These are phyloP conservation scores for Candida tropicalis DNA, from an alignment of 1,139 yeast species.

Conservation along the genomic window DNA sequence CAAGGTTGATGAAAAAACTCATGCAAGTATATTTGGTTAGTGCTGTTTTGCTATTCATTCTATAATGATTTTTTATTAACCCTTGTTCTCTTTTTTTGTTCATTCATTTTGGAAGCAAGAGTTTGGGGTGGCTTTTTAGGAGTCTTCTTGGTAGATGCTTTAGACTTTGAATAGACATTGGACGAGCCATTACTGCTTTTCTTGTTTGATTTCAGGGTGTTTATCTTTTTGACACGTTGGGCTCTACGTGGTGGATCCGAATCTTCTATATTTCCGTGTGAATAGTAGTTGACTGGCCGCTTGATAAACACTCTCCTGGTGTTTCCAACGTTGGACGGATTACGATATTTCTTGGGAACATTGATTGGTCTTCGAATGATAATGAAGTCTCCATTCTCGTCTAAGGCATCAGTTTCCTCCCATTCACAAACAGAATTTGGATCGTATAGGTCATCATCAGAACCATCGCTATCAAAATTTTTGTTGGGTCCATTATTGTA, in stretches of 20 bases:
- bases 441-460: conserved; percentile 18
- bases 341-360: conserved; percentile 21
- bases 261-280: neutral
- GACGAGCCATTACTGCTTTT: neutral
- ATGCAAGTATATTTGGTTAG: conserved; percentile 16
- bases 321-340: conserved; percentile 17
- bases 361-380: conserved; percentile 26
- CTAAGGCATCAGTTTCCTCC: conserved; percentile 28
- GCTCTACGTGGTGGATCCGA: conserved; percentile 1
- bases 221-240: conserved; percentile 6
- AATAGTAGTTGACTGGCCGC: conserved; percentile 13
- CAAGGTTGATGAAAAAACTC: conserved; percentile 26
- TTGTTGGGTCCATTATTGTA: neutral
- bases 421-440: conserved; percentile 21
- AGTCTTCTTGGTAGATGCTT: neutral
- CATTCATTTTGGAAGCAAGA: neutral
- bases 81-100: conserved; percentile 4
- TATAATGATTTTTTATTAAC: conserved; percentile 4
- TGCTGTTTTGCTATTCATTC: neutral
- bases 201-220: neutral
- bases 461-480: neutral
- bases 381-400: conserved; percentile 23
- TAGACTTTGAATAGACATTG: neutral
- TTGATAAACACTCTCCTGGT: conserved; percentile 21
- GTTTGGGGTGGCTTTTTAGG: neutral